A percentile compares a stretch with the other conserved stretches of the same genome.
Evolutionary conservation across 345 rosid species (phyloP).

Genomic region (Citrus mangshanensis): DNA sequence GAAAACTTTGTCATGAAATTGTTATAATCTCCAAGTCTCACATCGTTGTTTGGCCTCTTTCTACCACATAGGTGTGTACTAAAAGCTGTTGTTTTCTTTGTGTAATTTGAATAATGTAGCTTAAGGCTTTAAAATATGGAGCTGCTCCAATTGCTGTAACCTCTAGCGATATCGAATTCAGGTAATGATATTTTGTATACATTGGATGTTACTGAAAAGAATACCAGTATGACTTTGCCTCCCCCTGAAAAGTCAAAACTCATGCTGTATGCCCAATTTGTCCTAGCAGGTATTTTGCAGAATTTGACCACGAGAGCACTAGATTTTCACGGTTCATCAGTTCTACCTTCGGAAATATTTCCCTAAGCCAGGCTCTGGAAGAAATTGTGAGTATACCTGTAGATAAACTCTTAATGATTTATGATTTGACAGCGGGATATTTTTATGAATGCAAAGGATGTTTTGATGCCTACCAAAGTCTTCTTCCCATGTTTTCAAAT

Average conservation of each 20-base stretch:
- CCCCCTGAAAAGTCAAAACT: background rate
- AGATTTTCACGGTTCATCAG: conserved; percentile 35
- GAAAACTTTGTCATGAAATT: background rate
- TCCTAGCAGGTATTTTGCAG: conserved; percentile 30
- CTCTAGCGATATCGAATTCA: conserved; percentile 26
- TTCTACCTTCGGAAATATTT: conserved; percentile 45
- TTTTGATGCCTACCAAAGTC: background rate
- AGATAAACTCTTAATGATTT: background rate
- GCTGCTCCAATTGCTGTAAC: conserved; percentile 49
- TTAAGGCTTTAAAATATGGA: conserved; percentile 73
- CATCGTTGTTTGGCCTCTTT: background rate
- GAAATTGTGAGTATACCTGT: conserved; percentile 50
- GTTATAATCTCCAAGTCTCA: background rate
- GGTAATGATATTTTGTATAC: conserved; percentile 31
- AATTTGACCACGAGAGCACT: conserved; percentile 31
- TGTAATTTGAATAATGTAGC: conserved; percentile 35
- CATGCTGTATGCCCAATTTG: background rate
- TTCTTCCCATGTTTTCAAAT: background rate
- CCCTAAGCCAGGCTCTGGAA: conserved; percentile 52
- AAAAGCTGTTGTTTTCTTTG: background rate
- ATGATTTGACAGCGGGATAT: background rate
- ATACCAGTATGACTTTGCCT: background rate
- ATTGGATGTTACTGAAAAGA: background rate
- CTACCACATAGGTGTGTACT: background rate
- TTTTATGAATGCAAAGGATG: background rate